Base-by-base conservation (phyloP, 768 basidiomycete species). In the Tricholoma hemisulphureum region DNA sequence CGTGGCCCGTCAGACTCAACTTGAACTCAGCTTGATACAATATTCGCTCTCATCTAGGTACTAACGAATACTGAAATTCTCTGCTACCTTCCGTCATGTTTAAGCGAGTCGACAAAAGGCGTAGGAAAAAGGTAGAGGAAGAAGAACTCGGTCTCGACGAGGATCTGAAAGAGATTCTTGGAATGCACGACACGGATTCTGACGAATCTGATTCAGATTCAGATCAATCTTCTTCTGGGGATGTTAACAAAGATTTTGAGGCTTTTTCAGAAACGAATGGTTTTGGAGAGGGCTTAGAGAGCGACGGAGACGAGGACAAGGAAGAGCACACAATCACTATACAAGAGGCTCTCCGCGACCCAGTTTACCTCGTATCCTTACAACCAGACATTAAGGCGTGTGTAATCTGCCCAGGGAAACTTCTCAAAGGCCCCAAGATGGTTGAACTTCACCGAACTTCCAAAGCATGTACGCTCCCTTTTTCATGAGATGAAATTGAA, bases 101-200 rank as follows among this genome's bases (percentile, higher is more conserved):
- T 78, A 92, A 93, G 73, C 83, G 91, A 58, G 78, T 90, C 6
- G 85, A 85, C 62, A 91, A 85, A 67, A 80, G 85, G 46, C 80
- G 78, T 23, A 78, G 77, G 64, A 85, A 80, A 63, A 80, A 77
- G 58, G 77, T 86, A 64, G 77, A 85, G 61, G 87, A 88, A 59
- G 85, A 87, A 67, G 80, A 83, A 51, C 74, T 85, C 21, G 84
- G 82, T 0, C 61, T 86, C 8, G 82, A 85, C 53, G 77, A 75
- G 34, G 83, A 82, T 23, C 72, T 75, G 70, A 86, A 76, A 66
- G 80, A 79, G 54, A 66, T 81, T 20, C 70, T 87, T 11, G 89
- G 88, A 23, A 67, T 91, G 60, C 78, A 89, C 39, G 86, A 91
- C 62, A 88, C 88, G 1, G 87, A 91, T 69, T 88, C 88, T 28